A percentile compares a stretch with the other conserved stretches of the same genome.
phyloP scores from a whole-genome alignment of 306 rosid species.

The Lagenaria siceraria region DNA sequence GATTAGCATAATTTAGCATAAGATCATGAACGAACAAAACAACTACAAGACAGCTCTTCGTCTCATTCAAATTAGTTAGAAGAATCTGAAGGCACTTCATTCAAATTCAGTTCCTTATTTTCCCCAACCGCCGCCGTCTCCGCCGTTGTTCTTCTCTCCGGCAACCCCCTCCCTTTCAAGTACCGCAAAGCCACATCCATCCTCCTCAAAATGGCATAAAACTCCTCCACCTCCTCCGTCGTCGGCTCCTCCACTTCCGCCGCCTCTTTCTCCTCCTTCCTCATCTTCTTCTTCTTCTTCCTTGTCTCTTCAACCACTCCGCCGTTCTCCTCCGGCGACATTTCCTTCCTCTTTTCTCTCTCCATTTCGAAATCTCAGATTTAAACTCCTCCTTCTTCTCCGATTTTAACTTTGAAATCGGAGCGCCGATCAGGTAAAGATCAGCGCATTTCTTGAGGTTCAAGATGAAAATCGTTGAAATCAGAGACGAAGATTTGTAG shows the following conservation, averaged over 20 bases:
- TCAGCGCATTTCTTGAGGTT: background rate
- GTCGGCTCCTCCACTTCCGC: background rate
- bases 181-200: slow-evolving; percentile 58
- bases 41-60: background rate
- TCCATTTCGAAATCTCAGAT: background rate
- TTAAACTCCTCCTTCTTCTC: background rate
- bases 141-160: background rate
- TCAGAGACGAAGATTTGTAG: background rate
- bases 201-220: slow-evolving; percentile 55
- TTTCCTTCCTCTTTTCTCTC: slow-evolving; percentile 3
- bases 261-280: background rate
- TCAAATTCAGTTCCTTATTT: background rate
- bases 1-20: background rate
- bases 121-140: slow-evolving; percentile 2
- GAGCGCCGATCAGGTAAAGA: background rate
- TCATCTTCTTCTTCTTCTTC: slow-evolving; percentile 18
- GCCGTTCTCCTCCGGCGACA: background rate
- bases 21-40: background rate
- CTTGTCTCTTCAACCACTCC: slow-evolving; percentile 20
- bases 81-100: background rate
- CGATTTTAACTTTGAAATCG: background rate
- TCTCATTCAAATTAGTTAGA: background rate
- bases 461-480: background rate
- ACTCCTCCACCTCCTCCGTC: slow-evolving; percentile 35
- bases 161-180: slow-evolving; percentile 16